Evolutionary conservation across 2,329 filamentous ascomycete species (phyloP).

Genomic region (Aureobasidium sp.): DNA sequence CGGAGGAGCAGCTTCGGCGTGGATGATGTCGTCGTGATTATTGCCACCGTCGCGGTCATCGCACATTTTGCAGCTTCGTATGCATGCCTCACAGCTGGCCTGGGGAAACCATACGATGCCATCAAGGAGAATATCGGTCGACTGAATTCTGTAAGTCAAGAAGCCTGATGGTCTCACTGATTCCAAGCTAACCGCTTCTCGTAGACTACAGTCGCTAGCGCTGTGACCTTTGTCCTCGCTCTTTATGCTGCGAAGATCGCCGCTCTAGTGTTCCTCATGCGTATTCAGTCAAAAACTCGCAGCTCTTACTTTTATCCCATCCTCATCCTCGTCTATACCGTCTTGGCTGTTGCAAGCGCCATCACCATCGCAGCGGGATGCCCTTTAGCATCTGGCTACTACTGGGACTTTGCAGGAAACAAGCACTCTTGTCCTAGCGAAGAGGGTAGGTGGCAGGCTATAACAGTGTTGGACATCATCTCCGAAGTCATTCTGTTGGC

Average conservation of each 20-base stretch:
- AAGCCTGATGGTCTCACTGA: no score
- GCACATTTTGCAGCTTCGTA: slow-evolving; percentile 24
- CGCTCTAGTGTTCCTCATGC: slow-evolving; percentile 25
- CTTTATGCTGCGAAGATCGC: slow-evolving; percentile 27
- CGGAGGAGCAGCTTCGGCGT: slow-evolving; percentile 22
- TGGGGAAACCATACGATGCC: slow-evolving; percentile 22
- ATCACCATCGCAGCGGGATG: slow-evolving; percentile 24
- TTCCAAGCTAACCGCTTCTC: neutral
- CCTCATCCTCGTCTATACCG: slow-evolving; percentile 19
- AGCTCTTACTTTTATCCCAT: slow-evolving; percentile 17
- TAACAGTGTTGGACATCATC: slow-evolving; percentile 33
- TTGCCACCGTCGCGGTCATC: slow-evolving; percentile 23
- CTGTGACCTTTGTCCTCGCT: slow-evolving; percentile 24
- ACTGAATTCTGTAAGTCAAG: slow-evolving; percentile 21
- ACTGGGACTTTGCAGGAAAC: slow-evolving; percentile 20
- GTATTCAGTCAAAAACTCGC: slow-evolving; percentile 17
- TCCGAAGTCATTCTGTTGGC: slow-evolving; percentile 28
- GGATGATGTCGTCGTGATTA: slow-evolving; percentile 25
- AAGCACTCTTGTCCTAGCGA: slow-evolving; percentile 21
- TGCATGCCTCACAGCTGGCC: slow-evolving; percentile 21
- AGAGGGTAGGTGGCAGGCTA: slow-evolving; percentile 29
- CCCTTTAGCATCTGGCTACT: slow-evolving; percentile 20
- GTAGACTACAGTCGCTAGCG: slow-evolving; percentile 23
- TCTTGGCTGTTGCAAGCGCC: slow-evolving; percentile 25
- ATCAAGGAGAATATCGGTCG: slow-evolving; percentile 17